Percentiles rank a stretch among this genome's conserved stretches.
Evolutionary conservation across 1,284 basidiomycete species (phyloP).

Genomic region (Apiotrichum sp.): DNA sequence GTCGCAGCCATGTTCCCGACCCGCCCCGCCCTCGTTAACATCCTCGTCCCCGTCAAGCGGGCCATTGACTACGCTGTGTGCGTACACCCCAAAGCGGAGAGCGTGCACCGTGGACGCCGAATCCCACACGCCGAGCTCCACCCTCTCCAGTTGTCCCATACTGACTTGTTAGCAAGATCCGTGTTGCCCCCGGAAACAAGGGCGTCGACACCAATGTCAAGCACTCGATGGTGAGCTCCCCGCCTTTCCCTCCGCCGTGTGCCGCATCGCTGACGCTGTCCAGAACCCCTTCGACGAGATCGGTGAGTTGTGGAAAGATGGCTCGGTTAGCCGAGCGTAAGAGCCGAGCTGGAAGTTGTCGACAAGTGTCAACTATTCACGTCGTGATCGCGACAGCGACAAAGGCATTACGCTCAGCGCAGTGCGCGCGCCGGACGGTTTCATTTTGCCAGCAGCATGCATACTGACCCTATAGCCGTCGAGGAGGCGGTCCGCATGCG

Average conservation of each 20-base stretch:
- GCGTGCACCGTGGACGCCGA: no score
- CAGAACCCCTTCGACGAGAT: slow-evolving; percentile 97
- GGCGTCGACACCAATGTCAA: slow-evolving; percentile 92
- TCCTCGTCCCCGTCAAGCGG: slow-evolving; percentile 88
- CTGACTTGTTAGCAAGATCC: slow-evolving; percentile 69
- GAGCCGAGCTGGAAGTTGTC: slow-evolving; percentile 6
- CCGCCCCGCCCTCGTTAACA: slow-evolving; percentile 65
- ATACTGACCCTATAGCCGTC: slow-evolving; percentile 59
- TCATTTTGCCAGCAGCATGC: not conserved
- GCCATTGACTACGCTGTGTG: slow-evolving; percentile 50
- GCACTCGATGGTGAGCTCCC: slow-evolving; percentile 78
- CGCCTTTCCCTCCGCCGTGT: not conserved
- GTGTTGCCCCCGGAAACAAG: slow-evolving; percentile 83
- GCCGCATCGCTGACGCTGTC: not conserved
- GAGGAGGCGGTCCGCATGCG: slow-evolving; percentile 94
- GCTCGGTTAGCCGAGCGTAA: slow-evolving; percentile 9
- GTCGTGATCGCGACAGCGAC: not conserved
- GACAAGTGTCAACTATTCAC: not conserved
- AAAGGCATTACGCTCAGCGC: no score
- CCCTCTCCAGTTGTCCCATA: slow-evolving; percentile 46
- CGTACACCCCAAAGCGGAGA: not conserved
- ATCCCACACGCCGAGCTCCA: no score
- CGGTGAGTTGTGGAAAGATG: slow-evolving; percentile 53
- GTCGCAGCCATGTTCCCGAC: slow-evolving; percentile 62
- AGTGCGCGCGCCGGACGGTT: no score